A percentile compares a stretch with the other conserved stretches of the same genome.
These are phyloP conservation scores for grape (Vitis vinifera) DNA, from an alignment of 164 flowering plant genomes.

Conservation along the genomic window ASM3070453v1 NC_081812.1:19697001-19697500, in stretches of 20 bases:
- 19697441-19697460: too few species aligned
- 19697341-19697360: background rate
- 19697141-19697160: constrained; percentile 31
- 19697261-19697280: constrained; percentile 36
- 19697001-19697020: constrained; percentile 26
- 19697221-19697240: constrained; percentile 43
- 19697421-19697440: too few species aligned
- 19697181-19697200: constrained; percentile 27
- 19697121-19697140: constrained; percentile 38
- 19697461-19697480: too few species aligned
- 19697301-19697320: constrained; percentile 45
- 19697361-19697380: too few species aligned
- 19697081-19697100: background rate
- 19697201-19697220: constrained; percentile 17
- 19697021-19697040: constrained; percentile 16
- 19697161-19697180: constrained; percentile 19
- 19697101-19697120: constrained; percentile 32
- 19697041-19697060: constrained; percentile 16
- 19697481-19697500: too few species aligned
- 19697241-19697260: constrained; percentile 44
- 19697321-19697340: constrained; percentile 40
- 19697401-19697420: too few species aligned
- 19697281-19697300: constrained; percentile 64
- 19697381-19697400: too few species aligned
- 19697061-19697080: constrained; percentile 15